Evolutionary conservation across 306 rosid genomes (phyloP), one percentile per base, ranked within the genome.

Genomic region (Acacia acuminata): DNA sequence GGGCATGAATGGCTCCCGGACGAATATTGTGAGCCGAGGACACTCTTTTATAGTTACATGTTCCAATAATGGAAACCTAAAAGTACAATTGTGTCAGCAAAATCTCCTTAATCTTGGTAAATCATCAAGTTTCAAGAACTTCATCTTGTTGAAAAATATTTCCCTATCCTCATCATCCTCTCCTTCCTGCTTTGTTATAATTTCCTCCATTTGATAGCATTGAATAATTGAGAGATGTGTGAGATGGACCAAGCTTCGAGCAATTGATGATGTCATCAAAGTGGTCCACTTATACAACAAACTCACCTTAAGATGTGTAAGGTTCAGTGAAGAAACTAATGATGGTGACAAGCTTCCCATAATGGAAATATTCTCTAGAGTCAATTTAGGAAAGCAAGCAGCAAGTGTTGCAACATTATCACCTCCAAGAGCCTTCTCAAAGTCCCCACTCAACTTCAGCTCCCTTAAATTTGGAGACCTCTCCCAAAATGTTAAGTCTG

Each of bases 251-350:
- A 51, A 17, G 58, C 22, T 5, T 5, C 22, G 58, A 51, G 58
- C 58, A 4, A 7, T 2, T 51, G 58, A 15, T 16, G 58, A 51
- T 1, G 22, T 17, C 10, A 51, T 51, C 58, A 51, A 51, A 51
- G 22, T 17, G 22, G 58, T 51, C n/a, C 5, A 6, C 58, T 2
- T 9, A 51, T 15, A 0, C 5, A 0, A 51, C 7, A 0, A 0
- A 4, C 0, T 15, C 58, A 51, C 58, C 1, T 51, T 7, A 51
- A 51, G 58, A 51, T 51, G 58, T 51, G 20, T 51, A 8, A 51
- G 20, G 17, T 17, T 51, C 0, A 1, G 9, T 15, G 58, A n/a
- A 3, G 24, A n/a, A n/a, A 56, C 5, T 2, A n/a, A n/a, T 1
- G 4, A 56, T 56, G 27, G 10, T 56, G 25, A n/a, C 63, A 51